phyloP scores from a whole-genome alignment of 306 rosid genomes.

The Benincasa hispida region DNA sequence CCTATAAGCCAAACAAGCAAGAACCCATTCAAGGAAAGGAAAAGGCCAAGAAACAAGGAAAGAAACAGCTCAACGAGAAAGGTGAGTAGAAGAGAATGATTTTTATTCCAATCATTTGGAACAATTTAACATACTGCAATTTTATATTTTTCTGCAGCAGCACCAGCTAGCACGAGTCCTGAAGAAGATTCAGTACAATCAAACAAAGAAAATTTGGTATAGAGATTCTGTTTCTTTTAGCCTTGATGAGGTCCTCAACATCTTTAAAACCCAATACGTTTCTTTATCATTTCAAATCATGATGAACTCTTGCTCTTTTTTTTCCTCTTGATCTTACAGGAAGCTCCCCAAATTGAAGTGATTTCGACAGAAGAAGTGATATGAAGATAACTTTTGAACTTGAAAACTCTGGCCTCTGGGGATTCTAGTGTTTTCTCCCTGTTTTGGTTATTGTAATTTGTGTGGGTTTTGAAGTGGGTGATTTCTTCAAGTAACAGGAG shows the following conservation, averaged over 20 bases:
- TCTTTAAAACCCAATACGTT: background rate
- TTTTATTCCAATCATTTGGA: background rate
- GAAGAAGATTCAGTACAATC: conserved; percentile 9
- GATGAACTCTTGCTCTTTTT: background rate
- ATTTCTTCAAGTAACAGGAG: conserved; percentile 2
- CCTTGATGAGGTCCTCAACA: background rate
- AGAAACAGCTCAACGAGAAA: conserved; percentile 26
- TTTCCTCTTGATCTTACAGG: background rate
- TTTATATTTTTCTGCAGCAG: background rate
- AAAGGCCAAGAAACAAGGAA: conserved; percentile 26
- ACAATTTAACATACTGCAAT: background rate
- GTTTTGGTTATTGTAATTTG: background rate
- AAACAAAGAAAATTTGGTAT: conserved; percentile 18
- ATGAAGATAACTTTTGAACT: background rate
- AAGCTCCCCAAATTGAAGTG: conserved; percentile 9
- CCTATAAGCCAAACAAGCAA: conserved; percentile 37
- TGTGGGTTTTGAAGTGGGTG: conserved; percentile 3
- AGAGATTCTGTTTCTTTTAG: background rate
- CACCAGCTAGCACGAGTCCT: background rate
- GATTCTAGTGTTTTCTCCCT: background rate
- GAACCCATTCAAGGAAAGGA: conserved; percentile 31
- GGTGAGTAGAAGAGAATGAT: conserved; percentile 19
- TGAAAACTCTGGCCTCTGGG: too few species aligned
- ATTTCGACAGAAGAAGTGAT: background rate
- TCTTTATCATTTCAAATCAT: background rate